Percentiles rank a stretch among this genome's conserved stretches.
These are phyloP conservation scores for Tolypocladium amazonense DNA, from an alignment of 2,329 filamentous ascomycete species.

Conservation along the genomic window DNA sequence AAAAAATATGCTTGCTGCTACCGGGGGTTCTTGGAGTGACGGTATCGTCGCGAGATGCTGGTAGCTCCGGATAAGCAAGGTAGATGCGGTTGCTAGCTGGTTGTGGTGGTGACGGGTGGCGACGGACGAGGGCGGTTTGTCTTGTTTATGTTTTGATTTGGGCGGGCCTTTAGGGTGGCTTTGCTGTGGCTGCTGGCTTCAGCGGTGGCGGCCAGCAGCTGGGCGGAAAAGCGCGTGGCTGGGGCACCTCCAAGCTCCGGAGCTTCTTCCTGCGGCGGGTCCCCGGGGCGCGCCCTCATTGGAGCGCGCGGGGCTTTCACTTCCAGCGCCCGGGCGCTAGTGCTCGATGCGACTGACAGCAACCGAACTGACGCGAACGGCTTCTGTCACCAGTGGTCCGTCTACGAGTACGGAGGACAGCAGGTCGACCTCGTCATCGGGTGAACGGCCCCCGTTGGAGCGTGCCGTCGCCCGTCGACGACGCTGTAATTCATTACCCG, in stretches of 20 bases:
- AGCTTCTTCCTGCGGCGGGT: neutral
- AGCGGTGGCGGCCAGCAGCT: neutral
- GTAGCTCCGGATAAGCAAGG: neutral
- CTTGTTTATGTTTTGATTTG: constrained; percentile 8
- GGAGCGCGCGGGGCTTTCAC: too few species aligned
- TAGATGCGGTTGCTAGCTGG: neutral
- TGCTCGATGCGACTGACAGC: neutral
- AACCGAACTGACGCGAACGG: neutral
- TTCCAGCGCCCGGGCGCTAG: too few species aligned
- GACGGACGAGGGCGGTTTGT: neutral
- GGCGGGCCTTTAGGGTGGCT: neutral
- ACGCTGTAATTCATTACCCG: too few species aligned
- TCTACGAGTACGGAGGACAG: too few species aligned
- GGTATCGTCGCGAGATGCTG: neutral
- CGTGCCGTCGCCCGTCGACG: too few species aligned
- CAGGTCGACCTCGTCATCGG: too few species aligned
- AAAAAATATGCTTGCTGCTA: neutral
- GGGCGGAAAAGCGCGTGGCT: neutral
- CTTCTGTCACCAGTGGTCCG: too few species aligned
- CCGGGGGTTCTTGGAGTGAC: neutral
- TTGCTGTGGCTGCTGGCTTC: neutral
- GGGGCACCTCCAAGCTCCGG: neutral
- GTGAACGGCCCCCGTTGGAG: too few species aligned
- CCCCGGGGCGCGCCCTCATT: neutral
- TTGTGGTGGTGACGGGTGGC: constrained; percentile 4